These are phyloP conservation scores for Trichopus zeylanicus DNA, from an alignment of 116 monocot species.

Conservation along the genomic window DNA sequence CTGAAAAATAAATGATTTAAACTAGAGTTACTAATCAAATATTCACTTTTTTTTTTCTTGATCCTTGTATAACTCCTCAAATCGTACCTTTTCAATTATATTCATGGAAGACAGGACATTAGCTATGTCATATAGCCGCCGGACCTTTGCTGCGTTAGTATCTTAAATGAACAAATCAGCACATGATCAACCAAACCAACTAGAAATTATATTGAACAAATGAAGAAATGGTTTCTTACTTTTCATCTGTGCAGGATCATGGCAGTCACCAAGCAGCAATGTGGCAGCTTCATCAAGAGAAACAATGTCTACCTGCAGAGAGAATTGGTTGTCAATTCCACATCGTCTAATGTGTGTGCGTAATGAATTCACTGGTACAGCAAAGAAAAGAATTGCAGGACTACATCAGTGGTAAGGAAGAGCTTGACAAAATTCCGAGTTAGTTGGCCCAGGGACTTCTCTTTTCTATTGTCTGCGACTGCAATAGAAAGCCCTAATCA, in stretches of 20 bases:
- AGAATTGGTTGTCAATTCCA: not conserved
- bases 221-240: conserved; percentile 19
- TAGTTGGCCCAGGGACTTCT: conserved; percentile 62
- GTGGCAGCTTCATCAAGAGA: conserved; percentile 66
- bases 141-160: conserved; percentile 50
- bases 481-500: not conserved
- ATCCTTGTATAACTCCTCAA: not conserved
- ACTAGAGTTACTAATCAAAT: not conserved
- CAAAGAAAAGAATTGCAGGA: not conserved
- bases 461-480: conserved; percentile 35
- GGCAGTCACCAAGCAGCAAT: conserved; percentile 45
- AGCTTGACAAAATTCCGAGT: conserved; percentile 70
- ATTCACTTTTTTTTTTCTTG: not conserved
- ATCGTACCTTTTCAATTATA: conserved; percentile 62
- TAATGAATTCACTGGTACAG: not conserved
- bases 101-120: conserved; percentile 71
- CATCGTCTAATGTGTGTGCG: not conserved
- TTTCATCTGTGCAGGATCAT: conserved; percentile 35
- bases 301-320: conserved; percentile 36
- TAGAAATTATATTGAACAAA: not conserved
- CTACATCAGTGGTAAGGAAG: conserved; percentile 52
- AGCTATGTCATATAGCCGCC: conserved; percentile 71
- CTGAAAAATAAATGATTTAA: conserved; percentile 21
- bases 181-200: not conserved
- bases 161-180: conserved; percentile 2